Conservation (phyloP, 164 flowering plant species). For the Magnolia officinalis region DNA sequence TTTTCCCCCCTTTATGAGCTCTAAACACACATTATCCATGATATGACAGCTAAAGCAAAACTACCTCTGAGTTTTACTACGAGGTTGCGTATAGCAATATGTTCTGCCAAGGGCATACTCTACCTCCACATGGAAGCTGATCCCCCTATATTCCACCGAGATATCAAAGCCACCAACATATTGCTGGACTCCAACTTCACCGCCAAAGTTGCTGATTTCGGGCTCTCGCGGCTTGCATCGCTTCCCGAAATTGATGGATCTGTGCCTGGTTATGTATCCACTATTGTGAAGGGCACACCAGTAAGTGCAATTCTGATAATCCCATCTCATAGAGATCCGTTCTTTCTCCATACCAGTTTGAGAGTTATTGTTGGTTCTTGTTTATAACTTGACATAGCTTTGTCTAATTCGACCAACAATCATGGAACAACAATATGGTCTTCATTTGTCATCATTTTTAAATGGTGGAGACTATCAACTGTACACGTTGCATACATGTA, state of each 20-base stretch:
- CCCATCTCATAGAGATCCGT: neutral
- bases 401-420: too few species aligned
- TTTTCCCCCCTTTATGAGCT: too few species aligned
- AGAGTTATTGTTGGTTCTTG: neutral
- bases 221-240: slow-evolving; percentile 35
- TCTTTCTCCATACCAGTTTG: neutral
- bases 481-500: too few species aligned
- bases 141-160: slow-evolving; percentile 41
- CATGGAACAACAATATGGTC: too few species aligned
- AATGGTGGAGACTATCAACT: too few species aligned
- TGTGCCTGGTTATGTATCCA: slow-evolving; percentile 27
- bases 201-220: slow-evolving; percentile 41
- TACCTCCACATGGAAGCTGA: slow-evolving; percentile 43
- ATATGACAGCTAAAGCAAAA: slow-evolving; percentile 25
- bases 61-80: slow-evolving; percentile 17
- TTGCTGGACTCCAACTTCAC: slow-evolving; percentile 33
- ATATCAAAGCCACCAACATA: slow-evolving; percentile 45
- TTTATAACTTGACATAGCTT: too few species aligned
- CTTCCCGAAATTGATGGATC: slow-evolving; percentile 22
- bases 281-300: slow-evolving; percentile 39
- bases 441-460: too few species aligned
- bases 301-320: slow-evolving; percentile 15
- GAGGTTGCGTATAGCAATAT: slow-evolving; percentile 36
- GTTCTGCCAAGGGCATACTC: slow-evolving; percentile 36
- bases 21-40: too few species aligned